Conservation (phyloP, 2,329 filamentous ascomycete genomes). For the Hypoxylon sp. region DNA sequence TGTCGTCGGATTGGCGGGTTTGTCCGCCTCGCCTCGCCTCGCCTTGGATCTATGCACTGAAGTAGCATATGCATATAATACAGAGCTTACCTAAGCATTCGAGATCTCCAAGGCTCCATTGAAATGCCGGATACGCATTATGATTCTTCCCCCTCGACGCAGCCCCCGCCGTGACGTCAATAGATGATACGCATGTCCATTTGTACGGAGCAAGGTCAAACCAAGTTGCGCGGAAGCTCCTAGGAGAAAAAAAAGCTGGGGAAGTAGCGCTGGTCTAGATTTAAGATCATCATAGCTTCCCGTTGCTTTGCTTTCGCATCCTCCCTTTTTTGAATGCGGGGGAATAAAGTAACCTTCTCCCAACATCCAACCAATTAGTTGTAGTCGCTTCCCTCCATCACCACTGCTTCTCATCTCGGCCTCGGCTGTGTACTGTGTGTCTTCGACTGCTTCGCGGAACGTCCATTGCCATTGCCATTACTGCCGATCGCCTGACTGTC, state of each 20-base stretch:
- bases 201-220: slow-evolving; percentile 10
- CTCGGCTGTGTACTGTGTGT: slow-evolving; percentile 1
- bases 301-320: too few species aligned
- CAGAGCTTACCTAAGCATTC: too few species aligned
- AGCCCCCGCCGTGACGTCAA: too few species aligned
- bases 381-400: slow-evolving; percentile 29
- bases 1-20: slow-evolving; percentile 12
- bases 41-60: neutral
- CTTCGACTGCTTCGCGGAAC: slow-evolving; percentile 22
- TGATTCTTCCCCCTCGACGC: too few species aligned
- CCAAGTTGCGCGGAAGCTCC: slow-evolving; percentile 9
- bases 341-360: slow-evolving; percentile 21
- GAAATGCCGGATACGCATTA: too few species aligned
- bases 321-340: slow-evolving; percentile 32
- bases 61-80: neutral
- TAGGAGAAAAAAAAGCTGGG: slow-evolving; percentile 37
- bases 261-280: slow-evolving; percentile 31
- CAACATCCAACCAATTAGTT: slow-evolving; percentile 37
- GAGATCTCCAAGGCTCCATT: too few species aligned
- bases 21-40: slow-evolving; percentile 6
- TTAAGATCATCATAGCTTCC: neutral
- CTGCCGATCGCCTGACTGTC: too few species aligned
- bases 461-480: neutral
- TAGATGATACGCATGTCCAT: neutral
- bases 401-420: slow-evolving; percentile 19